Conservation (phyloP, 495 filamentous ascomycete genomes). For the Letharia columbiana region DNA sequence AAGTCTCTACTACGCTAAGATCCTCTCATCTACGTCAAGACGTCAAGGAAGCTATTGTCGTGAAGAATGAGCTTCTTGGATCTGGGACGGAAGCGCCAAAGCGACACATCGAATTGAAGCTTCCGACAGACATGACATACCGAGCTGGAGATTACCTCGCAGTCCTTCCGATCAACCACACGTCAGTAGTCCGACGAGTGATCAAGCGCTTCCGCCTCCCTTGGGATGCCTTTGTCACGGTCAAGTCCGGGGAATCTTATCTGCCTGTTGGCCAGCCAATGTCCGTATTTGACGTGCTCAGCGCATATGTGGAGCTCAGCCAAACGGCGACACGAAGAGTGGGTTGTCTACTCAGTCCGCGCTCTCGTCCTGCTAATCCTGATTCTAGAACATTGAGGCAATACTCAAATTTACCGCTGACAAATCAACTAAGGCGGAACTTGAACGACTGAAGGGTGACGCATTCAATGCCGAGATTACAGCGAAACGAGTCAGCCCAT, state of each 20-base stretch:
- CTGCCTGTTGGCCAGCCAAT: constrained; percentile 53
- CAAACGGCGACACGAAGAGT: constrained; percentile 53
- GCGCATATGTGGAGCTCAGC: constrained; percentile 62
- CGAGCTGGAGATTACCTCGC: constrained; percentile 68
- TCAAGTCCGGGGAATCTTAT: constrained; percentile 36
- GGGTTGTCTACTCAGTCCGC: not conserved
- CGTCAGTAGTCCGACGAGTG: constrained; percentile 13
- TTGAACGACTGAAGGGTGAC: not conserved
- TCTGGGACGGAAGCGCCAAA: constrained; percentile 48
- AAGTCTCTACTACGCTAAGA: constrained; percentile 49
- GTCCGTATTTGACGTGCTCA: constrained; percentile 52
- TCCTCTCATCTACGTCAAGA: constrained; percentile 57
- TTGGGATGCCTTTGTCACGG: constrained; percentile 47
- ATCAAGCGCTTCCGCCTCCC: constrained; percentile 44
- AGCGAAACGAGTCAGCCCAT: not conserved
- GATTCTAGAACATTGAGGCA: not conserved
- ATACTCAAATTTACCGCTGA: not conserved
- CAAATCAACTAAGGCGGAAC: not conserved
- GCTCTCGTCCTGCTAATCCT: not conserved
- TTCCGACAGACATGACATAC: constrained; percentile 60
- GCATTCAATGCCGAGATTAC: not conserved
- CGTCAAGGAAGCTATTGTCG: constrained; percentile 52
- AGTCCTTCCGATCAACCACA: constrained; percentile 60
- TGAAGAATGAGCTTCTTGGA: constrained; percentile 48
- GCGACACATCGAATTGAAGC: constrained; percentile 54